Evolutionary conservation across 2,329 filamentous ascomycete species (phyloP).

Genomic region (Fusarium subtropicale): DNA sequence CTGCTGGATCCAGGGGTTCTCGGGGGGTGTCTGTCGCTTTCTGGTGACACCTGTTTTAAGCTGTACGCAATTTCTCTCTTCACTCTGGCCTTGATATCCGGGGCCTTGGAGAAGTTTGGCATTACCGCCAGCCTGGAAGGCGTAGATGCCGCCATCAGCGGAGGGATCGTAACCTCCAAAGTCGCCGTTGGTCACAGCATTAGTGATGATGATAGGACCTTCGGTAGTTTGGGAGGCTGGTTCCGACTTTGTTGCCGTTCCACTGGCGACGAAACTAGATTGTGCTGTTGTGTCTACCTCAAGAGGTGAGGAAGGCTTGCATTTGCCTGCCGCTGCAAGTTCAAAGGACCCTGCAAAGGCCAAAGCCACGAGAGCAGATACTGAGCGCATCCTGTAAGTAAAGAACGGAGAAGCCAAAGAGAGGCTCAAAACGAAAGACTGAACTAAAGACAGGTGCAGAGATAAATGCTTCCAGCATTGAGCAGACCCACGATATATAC

Average conservation of each 20-base stretch:
- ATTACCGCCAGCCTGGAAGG: constrained; percentile 22
- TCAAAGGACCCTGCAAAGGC: constrained; percentile 8
- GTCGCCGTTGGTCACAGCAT: constrained; percentile 36
- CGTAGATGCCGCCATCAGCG: constrained; percentile 37
- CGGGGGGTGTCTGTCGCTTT: constrained; percentile 11
- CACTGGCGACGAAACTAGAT: not conserved
- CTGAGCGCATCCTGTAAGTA: constrained; percentile 34
- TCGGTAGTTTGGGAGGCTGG: constrained; percentile 19
- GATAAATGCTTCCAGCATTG: not conserved
- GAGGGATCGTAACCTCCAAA: constrained; percentile 39
- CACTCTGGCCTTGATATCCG: constrained; percentile 28
- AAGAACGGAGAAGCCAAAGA: constrained; percentile 16
- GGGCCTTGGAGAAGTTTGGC: constrained; percentile 35
- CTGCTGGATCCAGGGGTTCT: constrained; percentile 37
- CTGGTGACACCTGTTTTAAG: constrained; percentile 6
- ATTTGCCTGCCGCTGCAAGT: constrained; percentile 17
- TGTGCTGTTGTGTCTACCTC: not conserved
- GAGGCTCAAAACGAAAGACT: constrained; percentile 3
- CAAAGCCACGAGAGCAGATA: constrained; percentile 22
- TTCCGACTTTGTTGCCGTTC: constrained; percentile 4
- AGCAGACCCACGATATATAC: constrained; percentile 12
- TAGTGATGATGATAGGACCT: constrained; percentile 15
- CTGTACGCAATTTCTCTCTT: constrained; percentile 35
- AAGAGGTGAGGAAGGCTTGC: constrained; percentile 17
- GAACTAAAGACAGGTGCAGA: not conserved